Percentiles rank a stretch among this genome's conserved stretches.
Conservation (phyloP, 352 stramenopile genomes). For the Albugo candida region DNA sequence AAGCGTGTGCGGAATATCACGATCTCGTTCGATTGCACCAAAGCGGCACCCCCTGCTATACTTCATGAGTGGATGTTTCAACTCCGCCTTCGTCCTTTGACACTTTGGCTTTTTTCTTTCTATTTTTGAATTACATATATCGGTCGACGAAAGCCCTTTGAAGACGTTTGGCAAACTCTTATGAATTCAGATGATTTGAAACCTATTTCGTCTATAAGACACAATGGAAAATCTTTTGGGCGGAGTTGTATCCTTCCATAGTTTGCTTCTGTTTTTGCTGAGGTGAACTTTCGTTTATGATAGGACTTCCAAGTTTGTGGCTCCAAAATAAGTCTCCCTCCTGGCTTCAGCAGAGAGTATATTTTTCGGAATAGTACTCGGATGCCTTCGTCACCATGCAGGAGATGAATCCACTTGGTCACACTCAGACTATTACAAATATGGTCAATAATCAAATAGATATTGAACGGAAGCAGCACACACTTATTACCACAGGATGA, state of each 20-base stretch:
- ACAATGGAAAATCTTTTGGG: conserved; percentile 48
- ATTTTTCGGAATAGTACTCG: conserved; percentile 50
- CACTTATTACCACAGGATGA: conserved; percentile 48
- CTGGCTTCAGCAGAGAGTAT: conserved; percentile 34
- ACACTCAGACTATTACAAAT: conserved; percentile 44
- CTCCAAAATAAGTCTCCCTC: conserved; percentile 63
- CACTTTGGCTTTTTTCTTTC: not conserved
- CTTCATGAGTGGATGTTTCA: too few species aligned
- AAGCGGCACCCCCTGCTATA: too few species aligned
- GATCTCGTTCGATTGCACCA: too few species aligned
- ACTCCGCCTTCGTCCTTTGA: too few species aligned
- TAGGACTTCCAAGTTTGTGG: conserved; percentile 78
- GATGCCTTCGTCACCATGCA: conserved; percentile 70
- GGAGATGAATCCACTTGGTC: conserved; percentile 83
- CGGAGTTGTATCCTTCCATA: conserved; percentile 51
- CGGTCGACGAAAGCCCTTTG: conserved; percentile 49
- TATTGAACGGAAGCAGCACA: not conserved
- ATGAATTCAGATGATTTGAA: conserved; percentile 52
- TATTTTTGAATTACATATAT: conserved; percentile 40
- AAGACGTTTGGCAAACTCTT: conserved; percentile 53
- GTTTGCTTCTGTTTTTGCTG: conserved; percentile 41
- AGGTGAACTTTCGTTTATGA: conserved; percentile 73
- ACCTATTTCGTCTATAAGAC: conserved; percentile 30
- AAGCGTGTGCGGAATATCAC: too few species aligned
- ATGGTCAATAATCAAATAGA: too few species aligned